Evolutionary conservation across 805 yeast genomes (phyloP).

Genomic region (Teunomyces lycoperdinae): DNA sequence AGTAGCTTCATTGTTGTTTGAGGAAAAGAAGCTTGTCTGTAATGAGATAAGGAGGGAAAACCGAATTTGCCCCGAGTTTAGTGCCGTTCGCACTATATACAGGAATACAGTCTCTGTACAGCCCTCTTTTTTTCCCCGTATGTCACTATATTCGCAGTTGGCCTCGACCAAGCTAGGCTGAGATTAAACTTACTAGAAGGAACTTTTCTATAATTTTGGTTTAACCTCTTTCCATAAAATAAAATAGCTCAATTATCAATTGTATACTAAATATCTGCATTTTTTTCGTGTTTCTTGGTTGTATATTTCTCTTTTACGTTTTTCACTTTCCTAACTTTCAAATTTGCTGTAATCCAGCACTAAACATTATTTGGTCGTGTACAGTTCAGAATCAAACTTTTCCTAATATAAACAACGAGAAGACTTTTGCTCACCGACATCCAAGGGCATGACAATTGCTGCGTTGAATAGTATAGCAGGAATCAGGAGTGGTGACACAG

Average conservation of each 20-base stretch:
- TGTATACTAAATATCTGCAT: too few relatives aligned
- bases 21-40: background rate
- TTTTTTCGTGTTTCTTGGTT: background rate
- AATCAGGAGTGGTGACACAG: background rate
- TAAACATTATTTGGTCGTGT: background rate
- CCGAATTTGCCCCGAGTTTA: too few relatives aligned
- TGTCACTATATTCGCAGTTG: too few relatives aligned
- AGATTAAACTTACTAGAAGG: too few relatives aligned
- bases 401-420: slow-evolving; percentile 3
- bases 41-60: background rate
- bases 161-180: background rate
- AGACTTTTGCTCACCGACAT: background rate
- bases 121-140: background rate
- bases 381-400: slow-evolving; percentile 2
- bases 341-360: background rate
- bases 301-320: background rate
- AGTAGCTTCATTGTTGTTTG: slow-evolving; percentile 1
- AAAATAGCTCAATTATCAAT: too few relatives aligned
- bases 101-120: too few relatives aligned
- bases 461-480: background rate
- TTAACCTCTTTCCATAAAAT: too few relatives aligned
- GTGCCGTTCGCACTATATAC: too few relatives aligned
- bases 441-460: slow-evolving; percentile 6
- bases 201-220: too few relatives aligned
- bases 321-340: background rate